These are phyloP conservation scores for Stellera chamaejasme DNA, from an alignment of 345 rosid genomes.

Conservation along the genomic window DNA sequence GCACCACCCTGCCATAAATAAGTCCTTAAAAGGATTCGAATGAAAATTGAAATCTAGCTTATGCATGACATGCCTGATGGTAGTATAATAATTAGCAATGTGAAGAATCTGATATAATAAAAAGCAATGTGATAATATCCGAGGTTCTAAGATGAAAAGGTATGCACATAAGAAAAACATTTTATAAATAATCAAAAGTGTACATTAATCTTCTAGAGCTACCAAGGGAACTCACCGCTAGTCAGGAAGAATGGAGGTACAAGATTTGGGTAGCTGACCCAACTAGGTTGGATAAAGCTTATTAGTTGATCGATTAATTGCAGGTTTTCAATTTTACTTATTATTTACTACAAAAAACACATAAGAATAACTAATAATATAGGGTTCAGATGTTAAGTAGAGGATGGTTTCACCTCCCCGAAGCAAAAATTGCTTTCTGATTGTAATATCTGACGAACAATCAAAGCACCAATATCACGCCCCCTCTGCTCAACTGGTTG, in stretches of 20 bases:
- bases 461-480: constrained; percentile 83
- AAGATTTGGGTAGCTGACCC: too few relatives aligned
- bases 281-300: too few relatives aligned
- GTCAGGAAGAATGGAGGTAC: too few relatives aligned
- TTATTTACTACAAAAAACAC: too few relatives aligned
- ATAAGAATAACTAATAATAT: constrained; percentile 1
- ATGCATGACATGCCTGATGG: background rate
- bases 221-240: too few relatives aligned
- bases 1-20: constrained; percentile 99
- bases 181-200: too few relatives aligned
- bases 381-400: constrained; percentile 22
- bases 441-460: constrained; percentile 68
- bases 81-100: background rate
- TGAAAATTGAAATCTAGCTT: background rate
- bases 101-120: background rate
- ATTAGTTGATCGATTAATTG: too few relatives aligned
- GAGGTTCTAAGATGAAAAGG: too few relatives aligned
- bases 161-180: background rate
- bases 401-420: constrained; percentile 79
- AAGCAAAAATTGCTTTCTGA: constrained; percentile 96
- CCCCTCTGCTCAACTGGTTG: constrained; percentile 93
- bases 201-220: too few relatives aligned
- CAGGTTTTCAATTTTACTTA: too few relatives aligned
- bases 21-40: constrained; percentile 44
- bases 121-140: too few relatives aligned